These are phyloP conservation scores for Lagenidium giganteum DNA, from an alignment of 352 stramenopile genomes.

Conservation along the genomic window DNA sequence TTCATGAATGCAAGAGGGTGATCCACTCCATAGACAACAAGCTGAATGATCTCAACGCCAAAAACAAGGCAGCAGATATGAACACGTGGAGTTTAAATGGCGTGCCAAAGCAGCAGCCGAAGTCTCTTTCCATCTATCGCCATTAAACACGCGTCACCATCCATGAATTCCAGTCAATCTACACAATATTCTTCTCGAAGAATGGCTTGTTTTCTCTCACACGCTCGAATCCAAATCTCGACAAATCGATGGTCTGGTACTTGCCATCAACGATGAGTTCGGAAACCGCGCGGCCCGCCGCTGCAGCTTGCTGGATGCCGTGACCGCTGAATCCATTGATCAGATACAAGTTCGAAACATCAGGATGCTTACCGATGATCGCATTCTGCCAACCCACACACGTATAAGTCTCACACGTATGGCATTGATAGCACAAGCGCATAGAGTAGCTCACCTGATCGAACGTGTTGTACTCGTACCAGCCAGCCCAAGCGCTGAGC, in stretches of 20 bases:
- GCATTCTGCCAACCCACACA: slow-evolving; percentile 43
- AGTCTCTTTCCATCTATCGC: slow-evolving; percentile 63
- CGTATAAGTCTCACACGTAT: background rate
- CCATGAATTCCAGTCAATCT: slow-evolving; percentile 5
- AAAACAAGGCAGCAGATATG: background rate
- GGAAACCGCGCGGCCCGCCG: slow-evolving; percentile 61
- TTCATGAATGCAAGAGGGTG: slow-evolving; percentile 61
- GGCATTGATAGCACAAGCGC: background rate
- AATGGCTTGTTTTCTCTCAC: slow-evolving; percentile 67
- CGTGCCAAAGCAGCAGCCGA: slow-evolving; percentile 11
- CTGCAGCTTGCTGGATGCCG: slow-evolving; percentile 76
- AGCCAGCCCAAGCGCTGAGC: slow-evolving; percentile 71
- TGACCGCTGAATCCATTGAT: slow-evolving; percentile 85
- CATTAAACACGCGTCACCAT: slow-evolving; percentile 26
- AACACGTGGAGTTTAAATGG: background rate
- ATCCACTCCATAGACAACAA: slow-evolving; percentile 51
- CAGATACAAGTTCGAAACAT: slow-evolving; percentile 78
- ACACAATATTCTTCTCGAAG: slow-evolving; percentile 73
- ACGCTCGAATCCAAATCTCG: slow-evolving; percentile 66
- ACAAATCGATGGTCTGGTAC: slow-evolving; percentile 73
- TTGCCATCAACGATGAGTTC: slow-evolving; percentile 67
- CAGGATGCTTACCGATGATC: slow-evolving; percentile 74
- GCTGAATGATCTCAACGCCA: slow-evolving; percentile 36
- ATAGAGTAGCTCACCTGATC: slow-evolving; percentile 46
- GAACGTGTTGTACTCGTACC: slow-evolving; percentile 87